Evolutionary conservation across 1,139 yeast species (phyloP), one percentile per base, ranked within the genome.

Genomic region (Candida sojae): DNA sequence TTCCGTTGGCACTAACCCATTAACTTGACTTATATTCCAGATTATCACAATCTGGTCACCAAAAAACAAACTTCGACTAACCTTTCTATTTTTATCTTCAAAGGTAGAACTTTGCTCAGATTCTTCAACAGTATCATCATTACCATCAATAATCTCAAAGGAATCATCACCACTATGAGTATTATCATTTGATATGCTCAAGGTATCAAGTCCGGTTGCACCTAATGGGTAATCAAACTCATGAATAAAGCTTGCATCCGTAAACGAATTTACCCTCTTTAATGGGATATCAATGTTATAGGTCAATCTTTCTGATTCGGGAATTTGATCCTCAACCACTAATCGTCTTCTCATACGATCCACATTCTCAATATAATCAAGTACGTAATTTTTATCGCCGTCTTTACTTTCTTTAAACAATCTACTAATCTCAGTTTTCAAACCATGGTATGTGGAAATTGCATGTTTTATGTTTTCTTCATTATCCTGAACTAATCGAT

Each of bases 1-100:
- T 59, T 88, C 96, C 23, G 77, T 70, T 0, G 91, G 83, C 23
- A 84, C 88, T 23, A 89, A 67, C 0, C 96, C 96, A 50, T 84
- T 70, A 25, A 89, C 80, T 46, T 84, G 83, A 51, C 91, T 82
- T 2, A 87, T 82, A 62, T 89, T 89, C 84, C 89, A 84, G n/a
- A 89, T 66, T 8, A 82, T 80, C 11, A 71, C 74, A 28, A 89
- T 86, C 46, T 76, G 78, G 60, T 89, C 97, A n/a, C 88, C 88
- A 49, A 82, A 76, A 57, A 71, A 84, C 45, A 89, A 66, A 56
- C 87, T 80, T 49, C 92, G 73, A 29, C 88, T 67, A 0, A 89
- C 86, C 58, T 85, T 85, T 47, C 96, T 69, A 61, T 88, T 88
- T 56, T 82, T 83, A 59, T 88, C 95, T 52, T 84, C 89, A 48